Base-by-base conservation (phyloP, 441 rosid genomes). In the Aquilaria agallochum region DNA sequence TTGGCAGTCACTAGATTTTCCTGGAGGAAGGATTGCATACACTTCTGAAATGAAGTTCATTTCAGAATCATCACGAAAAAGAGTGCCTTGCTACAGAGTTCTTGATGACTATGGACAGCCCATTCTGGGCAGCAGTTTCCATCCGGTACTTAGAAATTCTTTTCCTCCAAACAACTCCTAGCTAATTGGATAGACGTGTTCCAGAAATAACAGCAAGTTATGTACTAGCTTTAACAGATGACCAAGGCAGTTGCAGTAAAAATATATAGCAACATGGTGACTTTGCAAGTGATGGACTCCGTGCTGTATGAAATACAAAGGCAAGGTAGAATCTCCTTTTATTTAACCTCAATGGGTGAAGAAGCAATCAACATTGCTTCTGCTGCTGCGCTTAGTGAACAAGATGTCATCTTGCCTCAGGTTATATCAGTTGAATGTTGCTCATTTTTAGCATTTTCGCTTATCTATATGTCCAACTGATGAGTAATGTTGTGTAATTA, bases 271-370 rank as follows among this genome's bases (percentile, higher is more conserved):
- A 60, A 74, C 50, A 89, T 89, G 96, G 91, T 82, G 50, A 80
- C 83, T 50, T 85, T 89, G 45, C 94, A 89, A 36, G 66, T 79
- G 36, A 87, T 89, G 94, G 96, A 89, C 48, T 75, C 73, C 31
- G 72, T 87, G 11, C 75, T 87, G 60, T 83, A 80, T 66, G 96
- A 89, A 76, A 88, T 91, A 33, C 96, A 89, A 63, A 76, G 94
- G 63, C 96, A 89, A 76, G 96, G 96, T 60, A 68, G 94, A 66
- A 70, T 89, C 61, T 85, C 96, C 0, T 89, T 89, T 63, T 89
- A 85, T 34, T 7, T 85, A 7, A 85, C 92, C 49, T 59, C 89
- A 2, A 66, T 47, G 4, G 96, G 96, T 11, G 96, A 87, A 75
- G 96, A 87, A 83, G 96, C 91, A 34, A 70, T 83, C 14, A 83